Evolutionary conservation across 208 protist genomes (phyloP).

Genomic region (Acanthamoeba royreba): DNA sequence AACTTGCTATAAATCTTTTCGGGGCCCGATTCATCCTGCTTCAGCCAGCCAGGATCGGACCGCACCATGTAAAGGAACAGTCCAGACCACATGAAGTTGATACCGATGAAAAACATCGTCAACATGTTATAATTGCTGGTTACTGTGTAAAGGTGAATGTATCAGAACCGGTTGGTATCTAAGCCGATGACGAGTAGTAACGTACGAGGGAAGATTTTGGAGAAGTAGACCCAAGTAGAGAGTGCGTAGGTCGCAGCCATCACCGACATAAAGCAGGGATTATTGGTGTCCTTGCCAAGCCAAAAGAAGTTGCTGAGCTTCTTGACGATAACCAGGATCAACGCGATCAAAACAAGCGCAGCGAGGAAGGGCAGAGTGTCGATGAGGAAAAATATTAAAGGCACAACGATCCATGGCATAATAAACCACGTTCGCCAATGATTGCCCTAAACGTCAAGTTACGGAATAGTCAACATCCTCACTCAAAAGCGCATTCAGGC

Average conservation of each 20-base stretch:
- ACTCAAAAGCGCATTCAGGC: background rate
- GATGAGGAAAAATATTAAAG: background rate
- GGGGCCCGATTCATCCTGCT: background rate
- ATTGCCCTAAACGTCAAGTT: background rate
- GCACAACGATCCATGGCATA: background rate
- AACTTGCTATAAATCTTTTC: conserved; percentile 24
- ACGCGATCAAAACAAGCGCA: background rate
- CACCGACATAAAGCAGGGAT: background rate
- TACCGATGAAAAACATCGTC: background rate
- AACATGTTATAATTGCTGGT: background rate
- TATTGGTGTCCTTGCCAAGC: background rate
- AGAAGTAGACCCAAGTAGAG: background rate
- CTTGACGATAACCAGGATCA: background rate
- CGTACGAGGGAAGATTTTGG: background rate
- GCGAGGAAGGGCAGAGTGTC: background rate
- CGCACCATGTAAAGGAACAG: conserved; percentile 37
- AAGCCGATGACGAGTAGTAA: background rate
- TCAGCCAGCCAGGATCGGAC: conserved; percentile 2
- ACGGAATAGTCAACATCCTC: background rate
- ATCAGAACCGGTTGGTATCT: background rate
- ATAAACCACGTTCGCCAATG: background rate
- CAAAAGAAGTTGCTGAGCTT: background rate
- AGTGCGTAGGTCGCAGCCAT: background rate
- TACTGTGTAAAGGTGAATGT: background rate
- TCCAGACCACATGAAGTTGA: background rate